phyloP scores from a whole-genome alignment of 805 yeast species.

The Wickerhamiella qilinensis region DNA sequence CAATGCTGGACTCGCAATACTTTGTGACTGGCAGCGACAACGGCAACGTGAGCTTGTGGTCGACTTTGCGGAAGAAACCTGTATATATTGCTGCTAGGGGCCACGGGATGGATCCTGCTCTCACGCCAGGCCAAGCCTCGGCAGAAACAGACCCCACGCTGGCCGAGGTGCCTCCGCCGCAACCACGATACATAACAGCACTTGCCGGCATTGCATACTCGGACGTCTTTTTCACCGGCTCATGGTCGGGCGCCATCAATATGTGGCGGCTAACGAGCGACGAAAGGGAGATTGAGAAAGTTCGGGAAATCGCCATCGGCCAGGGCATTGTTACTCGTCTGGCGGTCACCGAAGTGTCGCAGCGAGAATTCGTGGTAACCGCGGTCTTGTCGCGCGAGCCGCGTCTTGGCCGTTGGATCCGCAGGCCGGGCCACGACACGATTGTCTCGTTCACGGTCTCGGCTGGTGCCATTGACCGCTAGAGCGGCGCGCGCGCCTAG shows the following conservation, averaged over 20 bases:
- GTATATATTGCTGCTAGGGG: constrained; percentile 48
- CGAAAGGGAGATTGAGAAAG: constrained; percentile 38
- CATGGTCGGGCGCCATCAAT: constrained; percentile 64
- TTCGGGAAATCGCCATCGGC: constrained; percentile 43
- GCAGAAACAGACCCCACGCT: constrained; percentile 26
- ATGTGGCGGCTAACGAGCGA: constrained; percentile 65
- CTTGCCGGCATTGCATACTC: constrained; percentile 71
- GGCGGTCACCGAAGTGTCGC: constrained; percentile 17
- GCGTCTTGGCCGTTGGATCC: constrained; percentile 73
- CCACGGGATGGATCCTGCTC: constrained; percentile 51
- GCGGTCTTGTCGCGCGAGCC: constrained; percentile 75
- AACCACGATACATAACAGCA: constrained; percentile 77
- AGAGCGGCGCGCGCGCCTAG: not conserved
- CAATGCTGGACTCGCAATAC: constrained; percentile 83
- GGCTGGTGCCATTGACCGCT: not conserved
- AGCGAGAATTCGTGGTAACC: constrained; percentile 31
- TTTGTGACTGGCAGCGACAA: constrained; percentile 93
- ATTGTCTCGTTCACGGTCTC: constrained; percentile 7
- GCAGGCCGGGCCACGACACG: constrained; percentile 30
- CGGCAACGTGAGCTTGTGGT: constrained; percentile 84
- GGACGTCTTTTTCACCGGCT: constrained; percentile 73
- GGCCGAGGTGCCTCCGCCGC: constrained; percentile 39
- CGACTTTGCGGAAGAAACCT: constrained; percentile 80
- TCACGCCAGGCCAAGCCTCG: constrained; percentile 34
- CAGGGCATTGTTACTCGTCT: constrained; percentile 38